phyloP scores from a whole-genome alignment of 257 asterid species.

The Lithospermum erythrorhizon region DNA sequence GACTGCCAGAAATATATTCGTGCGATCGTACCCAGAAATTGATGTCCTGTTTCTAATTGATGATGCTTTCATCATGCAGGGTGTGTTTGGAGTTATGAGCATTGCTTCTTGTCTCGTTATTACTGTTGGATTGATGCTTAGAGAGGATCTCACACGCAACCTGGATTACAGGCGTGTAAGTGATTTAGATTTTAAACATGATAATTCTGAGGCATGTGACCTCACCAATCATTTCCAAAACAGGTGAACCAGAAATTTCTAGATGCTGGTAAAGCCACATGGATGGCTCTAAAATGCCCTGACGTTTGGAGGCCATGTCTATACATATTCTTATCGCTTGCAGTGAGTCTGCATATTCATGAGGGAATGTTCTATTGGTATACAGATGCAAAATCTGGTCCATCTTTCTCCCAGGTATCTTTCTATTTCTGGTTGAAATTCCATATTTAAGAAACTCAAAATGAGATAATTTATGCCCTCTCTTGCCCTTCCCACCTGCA shows the following conservation, averaged over 20 bases:
- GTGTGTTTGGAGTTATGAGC: constrained; percentile 73
- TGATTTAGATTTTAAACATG: constrained; percentile 4
- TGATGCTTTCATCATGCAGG: constrained; percentile 27
- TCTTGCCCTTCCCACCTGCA: no score
- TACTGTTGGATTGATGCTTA: constrained; percentile 58
- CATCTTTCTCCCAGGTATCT: constrained; percentile 62
- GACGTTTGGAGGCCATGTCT: constrained; percentile 91
- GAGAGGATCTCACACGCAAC: constrained; percentile 43
- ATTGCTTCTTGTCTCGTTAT: constrained; percentile 72
- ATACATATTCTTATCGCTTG: constrained; percentile 75
- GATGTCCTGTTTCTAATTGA: constrained; percentile 3
- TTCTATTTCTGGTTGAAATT: no score
- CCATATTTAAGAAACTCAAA: no score
- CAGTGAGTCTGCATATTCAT: constrained; percentile 50
- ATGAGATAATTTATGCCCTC: no score
- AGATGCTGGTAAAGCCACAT: constrained; percentile 77
- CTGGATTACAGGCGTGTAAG: constrained; percentile 54
- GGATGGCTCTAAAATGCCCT: constrained; percentile 63
- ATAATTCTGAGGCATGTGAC: neutral
- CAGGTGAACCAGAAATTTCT: constrained; percentile 67
- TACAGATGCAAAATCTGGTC: constrained; percentile 73
- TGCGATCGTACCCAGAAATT: neutral
- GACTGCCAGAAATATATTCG: neutral
- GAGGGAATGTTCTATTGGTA: constrained; percentile 95
- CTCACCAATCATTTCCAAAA: constrained; percentile 3